A percentile compares a stretch with the other conserved stretches of the same genome.
These are phyloP conservation scores for Annulohypoxylon bovei DNA, from an alignment of 495 filamentous ascomycete species.

Conservation along the genomic window DNA sequence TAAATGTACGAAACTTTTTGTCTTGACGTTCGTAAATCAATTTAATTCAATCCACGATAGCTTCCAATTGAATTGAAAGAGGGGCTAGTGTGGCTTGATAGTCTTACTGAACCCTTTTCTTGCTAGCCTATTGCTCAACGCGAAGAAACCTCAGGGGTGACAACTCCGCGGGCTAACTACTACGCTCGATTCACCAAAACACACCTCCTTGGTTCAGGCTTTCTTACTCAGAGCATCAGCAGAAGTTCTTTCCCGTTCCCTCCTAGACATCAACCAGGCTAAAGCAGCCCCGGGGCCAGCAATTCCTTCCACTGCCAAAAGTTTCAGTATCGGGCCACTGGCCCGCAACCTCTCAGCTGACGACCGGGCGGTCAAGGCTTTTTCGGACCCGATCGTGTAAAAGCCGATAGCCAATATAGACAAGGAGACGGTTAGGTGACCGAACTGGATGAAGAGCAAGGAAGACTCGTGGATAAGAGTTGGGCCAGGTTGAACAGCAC, in stretches of 20 bases:
- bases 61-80: too few species aligned
- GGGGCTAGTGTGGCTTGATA: too few species aligned
- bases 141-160: constrained; percentile 8
- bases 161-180: neutral
- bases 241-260: constrained; percentile 1
- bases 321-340: neutral
- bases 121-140: neutral
- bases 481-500: constrained; percentile 13
- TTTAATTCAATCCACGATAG: too few species aligned
- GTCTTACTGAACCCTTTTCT: too few species aligned
- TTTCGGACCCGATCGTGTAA: neutral
- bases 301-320: constrained; percentile 4
- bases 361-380: neutral
- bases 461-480: constrained; percentile 13
- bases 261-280: constrained; percentile 31
- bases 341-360: neutral
- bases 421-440: constrained; percentile 8
- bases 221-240: neutral
- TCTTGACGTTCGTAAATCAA: too few species aligned
- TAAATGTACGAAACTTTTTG: too few species aligned
- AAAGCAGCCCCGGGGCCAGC: constrained; percentile 25
- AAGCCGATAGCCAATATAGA: constrained; percentile 16
- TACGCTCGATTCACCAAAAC: neutral
- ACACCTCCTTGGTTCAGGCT: neutral
- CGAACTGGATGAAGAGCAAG: constrained; percentile 30